These are phyloP conservation scores for Irpex sp. DNA, from an alignment of 1,284 basidiomycete genomes.

Conservation along the genomic window DNA sequence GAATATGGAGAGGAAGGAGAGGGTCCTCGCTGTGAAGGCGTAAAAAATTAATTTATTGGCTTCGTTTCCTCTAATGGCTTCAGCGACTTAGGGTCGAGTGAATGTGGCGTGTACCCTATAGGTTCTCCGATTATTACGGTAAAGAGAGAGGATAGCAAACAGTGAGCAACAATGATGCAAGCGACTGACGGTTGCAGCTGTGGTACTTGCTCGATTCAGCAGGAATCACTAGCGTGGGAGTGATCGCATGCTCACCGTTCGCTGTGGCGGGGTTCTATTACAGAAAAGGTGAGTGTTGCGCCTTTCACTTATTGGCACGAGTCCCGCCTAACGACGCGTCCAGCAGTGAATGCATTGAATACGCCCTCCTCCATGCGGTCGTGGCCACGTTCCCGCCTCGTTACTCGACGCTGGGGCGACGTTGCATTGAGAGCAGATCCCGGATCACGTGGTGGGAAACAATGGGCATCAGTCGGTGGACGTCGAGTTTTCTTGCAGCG, in stretches of 20 bases:
- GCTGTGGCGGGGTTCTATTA: not conserved
- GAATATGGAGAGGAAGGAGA: slow-evolving; percentile 37
- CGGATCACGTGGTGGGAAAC: not conserved
- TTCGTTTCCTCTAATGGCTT: not conserved
- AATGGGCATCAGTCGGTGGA: not conserved
- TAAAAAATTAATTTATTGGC: slow-evolving; percentile 3
- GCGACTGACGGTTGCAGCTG: not conserved
- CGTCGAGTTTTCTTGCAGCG: not conserved
- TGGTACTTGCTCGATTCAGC: not conserved
- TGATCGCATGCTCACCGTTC: not conserved
- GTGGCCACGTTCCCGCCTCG: not conserved
- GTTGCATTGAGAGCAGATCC: not conserved
- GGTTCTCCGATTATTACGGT: no score
- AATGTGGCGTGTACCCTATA: not conserved
- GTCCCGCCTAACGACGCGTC: not conserved
- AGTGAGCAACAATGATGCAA: no score
- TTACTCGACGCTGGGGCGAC: not conserved
- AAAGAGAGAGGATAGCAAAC: no score
- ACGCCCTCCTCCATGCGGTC: not conserved
- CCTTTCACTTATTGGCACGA: not conserved
- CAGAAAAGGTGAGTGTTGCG: not conserved
- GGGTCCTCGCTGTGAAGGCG: slow-evolving; percentile 17
- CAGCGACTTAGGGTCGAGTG: not conserved
- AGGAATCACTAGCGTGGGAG: not conserved
- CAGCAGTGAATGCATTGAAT: not conserved